Base-by-base conservation (phyloP, 176 grass and related monocot species). In the Triticum aestivum region DNA sequence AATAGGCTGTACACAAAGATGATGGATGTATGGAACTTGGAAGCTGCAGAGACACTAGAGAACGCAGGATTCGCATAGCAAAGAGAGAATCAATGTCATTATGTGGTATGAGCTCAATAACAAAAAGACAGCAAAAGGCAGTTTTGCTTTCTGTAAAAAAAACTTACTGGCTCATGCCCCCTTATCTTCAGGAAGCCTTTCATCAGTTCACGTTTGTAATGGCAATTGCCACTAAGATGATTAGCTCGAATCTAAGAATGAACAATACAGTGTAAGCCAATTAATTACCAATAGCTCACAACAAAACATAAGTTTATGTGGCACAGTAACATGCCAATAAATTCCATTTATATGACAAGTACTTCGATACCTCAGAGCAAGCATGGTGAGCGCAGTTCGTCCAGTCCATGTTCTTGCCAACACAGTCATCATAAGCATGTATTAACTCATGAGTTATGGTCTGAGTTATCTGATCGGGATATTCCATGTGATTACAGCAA, bases 351-450 rank as follows among this genome's bases (percentile, higher is more conserved):
- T 38, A 74, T 59, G 58, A n/a, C 18, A 66, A 67, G 61, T 54
- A 70, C 6, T 86, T 81, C 29, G 24, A 77, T 94, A 94, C 97
- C 94, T 96, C 97, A 21, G 94, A 94, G 87, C 97, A 99, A 88
- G 92, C 97, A 90, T 99, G 94, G 79, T 99, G 97, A 69, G 79
- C 94, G 73, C 97, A 99, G 91, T 99, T 96, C 67, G 34, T 91
- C 94, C 94, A 94, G 64, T 96, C 83, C 42, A 99, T 1, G 83
- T 98, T 95, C 87, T 96, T 99, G 68, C 27, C 75, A 76, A 93
- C 86, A 1, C 97, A 99, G 52, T 96, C 97, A 68, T 99, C 97
- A 85, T 99, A 96, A 83, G 94, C 97, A 89, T 99, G 94, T 85
- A 99, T 86, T 77, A 99, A 83, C 51, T 94, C 97, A 82, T 96